phyloP scores from a whole-genome alignment of 1,284 basidiomycete species.

The Heterobasidion annosum region DNA sequence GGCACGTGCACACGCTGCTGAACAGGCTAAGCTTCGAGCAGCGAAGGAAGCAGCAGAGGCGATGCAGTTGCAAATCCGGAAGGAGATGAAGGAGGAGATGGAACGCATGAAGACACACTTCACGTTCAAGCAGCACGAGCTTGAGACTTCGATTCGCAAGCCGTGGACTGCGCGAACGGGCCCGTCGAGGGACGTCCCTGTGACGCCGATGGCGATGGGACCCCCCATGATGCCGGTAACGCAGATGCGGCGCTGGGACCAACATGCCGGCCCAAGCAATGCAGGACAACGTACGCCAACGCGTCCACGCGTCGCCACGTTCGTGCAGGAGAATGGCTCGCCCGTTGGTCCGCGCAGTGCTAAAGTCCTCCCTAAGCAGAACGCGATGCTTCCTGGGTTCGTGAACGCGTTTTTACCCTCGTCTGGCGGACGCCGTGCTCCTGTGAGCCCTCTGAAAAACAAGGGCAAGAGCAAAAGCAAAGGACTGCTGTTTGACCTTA shows the following conservation, averaged over 20 bases:
- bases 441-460: constrained; percentile 12
- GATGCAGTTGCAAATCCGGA: constrained; percentile 42
- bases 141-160: constrained; percentile 51
- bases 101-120: constrained; percentile 64
- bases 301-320: background rate
- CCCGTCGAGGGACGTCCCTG: background rate
- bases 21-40: constrained; percentile 45
- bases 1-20: constrained; percentile 46
- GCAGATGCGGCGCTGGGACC: constrained; percentile 30
- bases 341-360: constrained; percentile 5
- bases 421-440: constrained; percentile 7
- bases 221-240: constrained; percentile 26
- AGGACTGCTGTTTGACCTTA: constrained; percentile 7
- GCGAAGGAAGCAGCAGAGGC: constrained; percentile 36
- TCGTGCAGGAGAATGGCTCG: constrained; percentile 1
- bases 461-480: constrained; percentile 13
- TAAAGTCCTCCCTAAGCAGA: constrained; percentile 9
- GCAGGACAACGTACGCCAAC: background rate
- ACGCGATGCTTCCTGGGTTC: constrained; percentile 20
- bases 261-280: constrained; percentile 18
- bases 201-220: constrained; percentile 15
- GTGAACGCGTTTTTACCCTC: constrained; percentile 23
- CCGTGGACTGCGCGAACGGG: constrained; percentile 30
- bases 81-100: constrained; percentile 54
- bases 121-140: constrained; percentile 69